Evolutionary conservation across 164 flowering plant species (phyloP).

Genomic region (Paratinospora sagittata): DNA sequence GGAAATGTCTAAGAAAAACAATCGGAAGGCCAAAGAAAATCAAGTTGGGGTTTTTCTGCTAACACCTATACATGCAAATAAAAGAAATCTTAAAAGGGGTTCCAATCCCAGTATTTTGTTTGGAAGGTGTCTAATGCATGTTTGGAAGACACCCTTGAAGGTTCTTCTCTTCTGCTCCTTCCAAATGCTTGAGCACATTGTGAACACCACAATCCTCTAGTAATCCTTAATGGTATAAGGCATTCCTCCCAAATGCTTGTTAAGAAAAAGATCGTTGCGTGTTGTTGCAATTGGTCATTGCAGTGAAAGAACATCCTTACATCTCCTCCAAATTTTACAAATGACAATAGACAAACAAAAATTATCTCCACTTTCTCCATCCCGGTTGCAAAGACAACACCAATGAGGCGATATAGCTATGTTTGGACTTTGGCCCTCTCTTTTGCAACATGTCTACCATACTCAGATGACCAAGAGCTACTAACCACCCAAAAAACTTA

Average conservation of each 20-base stretch:
- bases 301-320: too few relatives aligned
- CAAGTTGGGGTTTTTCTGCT: neutral
- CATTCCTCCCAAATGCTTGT: neutral
- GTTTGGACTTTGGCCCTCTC: too few relatives aligned
- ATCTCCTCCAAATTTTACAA: too few relatives aligned
- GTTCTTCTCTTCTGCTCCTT: neutral
- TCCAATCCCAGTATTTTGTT: neutral
- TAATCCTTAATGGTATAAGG: neutral
- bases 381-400: too few relatives aligned
- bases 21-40: neutral
- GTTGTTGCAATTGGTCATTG: too few relatives aligned
- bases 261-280: neutral
- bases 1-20: neutral
- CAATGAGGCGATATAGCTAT: too few relatives aligned
- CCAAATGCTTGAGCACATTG: neutral
- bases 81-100: neutral
- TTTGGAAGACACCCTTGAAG: neutral
- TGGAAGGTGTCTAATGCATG: neutral
- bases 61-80: neutral
- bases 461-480: too few relatives aligned
- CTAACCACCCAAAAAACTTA: too few relatives aligned
- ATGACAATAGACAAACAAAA: too few relatives aligned
- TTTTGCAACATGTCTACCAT: too few relatives aligned
- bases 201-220: too few relatives aligned
- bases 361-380: too few relatives aligned